Conservation (phyloP, 2,329 filamentous ascomycete genomes). For the Fusarium austroafricanum region DNA sequence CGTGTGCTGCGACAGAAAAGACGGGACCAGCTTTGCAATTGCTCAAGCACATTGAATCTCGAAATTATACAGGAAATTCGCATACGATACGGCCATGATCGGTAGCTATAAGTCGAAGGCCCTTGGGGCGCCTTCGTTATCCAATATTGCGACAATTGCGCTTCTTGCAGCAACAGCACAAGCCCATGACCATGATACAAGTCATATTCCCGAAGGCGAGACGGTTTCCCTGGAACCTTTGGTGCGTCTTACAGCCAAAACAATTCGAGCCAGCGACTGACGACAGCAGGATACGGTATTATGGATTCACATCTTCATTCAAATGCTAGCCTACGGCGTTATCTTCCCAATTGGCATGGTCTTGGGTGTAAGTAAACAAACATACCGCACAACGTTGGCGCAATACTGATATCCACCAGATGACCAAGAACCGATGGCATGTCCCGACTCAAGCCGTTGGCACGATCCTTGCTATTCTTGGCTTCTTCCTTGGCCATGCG, state of each 20-base stretch:
- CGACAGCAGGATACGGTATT: slow-evolving; percentile 76
- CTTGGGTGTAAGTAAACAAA: slow-evolving; percentile 74
- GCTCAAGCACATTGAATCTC: not conserved
- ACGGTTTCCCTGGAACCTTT: slow-evolving; percentile 78
- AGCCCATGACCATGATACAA: slow-evolving; percentile 62
- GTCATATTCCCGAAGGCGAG: slow-evolving; percentile 74
- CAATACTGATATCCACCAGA: slow-evolving; percentile 60
- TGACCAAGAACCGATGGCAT: slow-evolving; percentile 92
- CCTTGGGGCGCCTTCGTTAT: slow-evolving; percentile 28
- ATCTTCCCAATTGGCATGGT: slow-evolving; percentile 97
- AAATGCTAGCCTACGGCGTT: slow-evolving; percentile 88
- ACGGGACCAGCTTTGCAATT: not conserved
- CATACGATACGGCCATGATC: slow-evolving; percentile 37
- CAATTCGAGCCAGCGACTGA: slow-evolving; percentile 47
- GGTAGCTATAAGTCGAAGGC: slow-evolving; percentile 20
- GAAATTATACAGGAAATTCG: not conserved
- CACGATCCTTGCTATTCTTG: slow-evolving; percentile 79
- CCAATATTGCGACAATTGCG: slow-evolving; percentile 38
- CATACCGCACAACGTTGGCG: not conserved
- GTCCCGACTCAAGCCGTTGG: slow-evolving; percentile 86
- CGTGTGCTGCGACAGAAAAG: slow-evolving; percentile 5
- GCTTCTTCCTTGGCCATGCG: slow-evolving; percentile 90
- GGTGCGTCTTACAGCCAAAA: slow-evolving; percentile 58
- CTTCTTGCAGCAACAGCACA: slow-evolving; percentile 41
- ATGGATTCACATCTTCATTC: slow-evolving; percentile 94